Evolutionary conservation across 495 filamentous ascomycete species (phyloP).

Genomic region (Podospora fimiseda): DNA sequence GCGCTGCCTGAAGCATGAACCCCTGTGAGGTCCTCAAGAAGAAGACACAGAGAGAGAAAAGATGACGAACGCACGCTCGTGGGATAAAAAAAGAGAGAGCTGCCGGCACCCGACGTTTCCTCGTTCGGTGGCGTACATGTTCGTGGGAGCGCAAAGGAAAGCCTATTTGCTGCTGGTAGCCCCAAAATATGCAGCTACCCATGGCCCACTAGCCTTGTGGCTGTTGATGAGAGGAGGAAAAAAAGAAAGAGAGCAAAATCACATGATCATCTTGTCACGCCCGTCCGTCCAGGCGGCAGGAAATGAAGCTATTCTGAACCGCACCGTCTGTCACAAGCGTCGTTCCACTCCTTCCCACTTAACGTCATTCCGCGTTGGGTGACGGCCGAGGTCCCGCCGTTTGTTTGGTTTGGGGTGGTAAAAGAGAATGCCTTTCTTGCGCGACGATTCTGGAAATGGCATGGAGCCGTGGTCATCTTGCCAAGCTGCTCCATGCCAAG

Average conservation of each 20-base stretch:
- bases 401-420: too few relatives aligned
- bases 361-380: background rate
- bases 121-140: conserved; percentile 16
- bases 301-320: background rate
- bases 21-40: background rate
- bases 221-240: too few relatives aligned
- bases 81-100: background rate
- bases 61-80: background rate
- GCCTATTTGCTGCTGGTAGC: conserved; percentile 16
- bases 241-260: too few relatives aligned
- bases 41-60: background rate
- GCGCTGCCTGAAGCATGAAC: conserved; percentile 6
- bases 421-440: background rate
- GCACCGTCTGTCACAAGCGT: too few relatives aligned
- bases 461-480: background rate
- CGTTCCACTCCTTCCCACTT: background rate
- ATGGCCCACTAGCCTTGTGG: too few relatives aligned
- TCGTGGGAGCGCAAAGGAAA: conserved; percentile 9
- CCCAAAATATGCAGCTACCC: conserved; percentile 12
- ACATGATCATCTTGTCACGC: background rate
- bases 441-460: conserved; percentile 1
- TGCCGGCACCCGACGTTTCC: conserved; percentile 9
- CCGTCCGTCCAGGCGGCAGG: background rate
- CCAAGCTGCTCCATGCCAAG: background rate
- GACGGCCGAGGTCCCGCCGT: background rate